Evolutionary conservation across 169 alveolate species (phyloP).

Genomic region (Plasmodium ovale): DNA sequence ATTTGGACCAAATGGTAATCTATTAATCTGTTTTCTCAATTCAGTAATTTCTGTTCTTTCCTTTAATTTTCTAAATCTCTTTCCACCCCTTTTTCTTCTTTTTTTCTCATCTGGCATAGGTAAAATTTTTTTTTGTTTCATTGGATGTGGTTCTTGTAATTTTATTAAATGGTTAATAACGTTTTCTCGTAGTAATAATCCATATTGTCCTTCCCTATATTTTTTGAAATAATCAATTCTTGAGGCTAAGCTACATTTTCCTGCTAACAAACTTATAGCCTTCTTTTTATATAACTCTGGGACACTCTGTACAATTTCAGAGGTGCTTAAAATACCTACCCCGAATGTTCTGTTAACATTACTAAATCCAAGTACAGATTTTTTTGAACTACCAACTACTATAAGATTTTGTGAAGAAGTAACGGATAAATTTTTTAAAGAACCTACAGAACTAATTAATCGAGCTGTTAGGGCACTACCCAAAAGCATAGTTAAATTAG

Average conservation of each 20-base stretch:
- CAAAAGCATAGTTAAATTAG: constrained; percentile 95
- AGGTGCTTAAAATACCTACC: constrained; percentile 81
- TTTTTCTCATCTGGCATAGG: constrained; percentile 91
- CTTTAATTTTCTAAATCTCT: constrained; percentile 87
- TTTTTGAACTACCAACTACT: constrained; percentile 87
- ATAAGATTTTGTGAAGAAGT: constrained; percentile 93
- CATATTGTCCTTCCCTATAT: constrained; percentile 81
- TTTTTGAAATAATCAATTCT: constrained; percentile 86
- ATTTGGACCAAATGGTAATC: constrained; percentile 89
- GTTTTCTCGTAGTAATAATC: constrained; percentile 79
- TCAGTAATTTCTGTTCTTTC: constrained; percentile 89
- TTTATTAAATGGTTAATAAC: constrained; percentile 56
- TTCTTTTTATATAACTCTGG: constrained; percentile 82
- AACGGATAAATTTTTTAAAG: constrained; percentile 94
- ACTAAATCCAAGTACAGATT: constrained; percentile 76
- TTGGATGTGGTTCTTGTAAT: constrained; percentile 70
- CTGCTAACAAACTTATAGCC: constrained; percentile 88
- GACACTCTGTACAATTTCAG: constrained; percentile 87
- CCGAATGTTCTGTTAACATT: constrained; percentile 43
- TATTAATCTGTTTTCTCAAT: constrained; percentile 86
- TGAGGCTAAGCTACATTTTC: constrained; percentile 89
- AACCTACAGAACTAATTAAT: constrained; percentile 96
- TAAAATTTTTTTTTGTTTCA: constrained; percentile 86
- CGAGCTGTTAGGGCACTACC: constrained; percentile 98
- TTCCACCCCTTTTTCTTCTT: constrained; percentile 90